Conservation (phyloP, 495 filamentous ascomycete genomes). For the Neurospora sp. region DNA sequence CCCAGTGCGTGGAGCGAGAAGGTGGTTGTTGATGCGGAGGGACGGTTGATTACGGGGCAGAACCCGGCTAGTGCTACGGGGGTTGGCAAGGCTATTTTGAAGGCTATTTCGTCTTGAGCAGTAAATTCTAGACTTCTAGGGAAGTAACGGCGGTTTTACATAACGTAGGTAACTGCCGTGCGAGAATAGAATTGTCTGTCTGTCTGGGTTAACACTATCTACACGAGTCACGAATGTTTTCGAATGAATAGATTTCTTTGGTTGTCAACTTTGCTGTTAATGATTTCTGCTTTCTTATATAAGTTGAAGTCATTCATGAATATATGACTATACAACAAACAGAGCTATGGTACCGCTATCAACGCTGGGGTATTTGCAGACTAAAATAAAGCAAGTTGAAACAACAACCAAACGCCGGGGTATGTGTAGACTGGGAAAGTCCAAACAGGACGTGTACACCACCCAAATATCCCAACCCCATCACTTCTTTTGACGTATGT, state of each 20-base stretch:
- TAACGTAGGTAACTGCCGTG: too few species aligned
- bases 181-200: too few species aligned
- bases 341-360: neutral
- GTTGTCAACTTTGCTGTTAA: neutral
- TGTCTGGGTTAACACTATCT: too few species aligned
- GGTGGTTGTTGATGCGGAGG: constrained; percentile 43
- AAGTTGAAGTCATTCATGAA: neutral
- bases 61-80: constrained; percentile 57
- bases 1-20: constrained; percentile 46
- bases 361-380: neutral
- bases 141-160: too few species aligned
- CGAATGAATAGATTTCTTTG: neutral
- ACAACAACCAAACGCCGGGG: neutral
- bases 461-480: too few species aligned
- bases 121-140: neutral
- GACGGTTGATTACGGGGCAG: constrained; percentile 62
- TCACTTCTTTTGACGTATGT: neutral
- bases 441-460: neutral
- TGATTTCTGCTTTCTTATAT: neutral
- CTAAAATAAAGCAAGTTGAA: neutral
- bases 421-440: neutral
- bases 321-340: neutral
- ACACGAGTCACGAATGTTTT: neutral
- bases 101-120: constrained; percentile 6
- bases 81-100: constrained; percentile 44